Base-by-base conservation (phyloP, 306 rosid genomes). In the Glycine tomentella region DNA sequence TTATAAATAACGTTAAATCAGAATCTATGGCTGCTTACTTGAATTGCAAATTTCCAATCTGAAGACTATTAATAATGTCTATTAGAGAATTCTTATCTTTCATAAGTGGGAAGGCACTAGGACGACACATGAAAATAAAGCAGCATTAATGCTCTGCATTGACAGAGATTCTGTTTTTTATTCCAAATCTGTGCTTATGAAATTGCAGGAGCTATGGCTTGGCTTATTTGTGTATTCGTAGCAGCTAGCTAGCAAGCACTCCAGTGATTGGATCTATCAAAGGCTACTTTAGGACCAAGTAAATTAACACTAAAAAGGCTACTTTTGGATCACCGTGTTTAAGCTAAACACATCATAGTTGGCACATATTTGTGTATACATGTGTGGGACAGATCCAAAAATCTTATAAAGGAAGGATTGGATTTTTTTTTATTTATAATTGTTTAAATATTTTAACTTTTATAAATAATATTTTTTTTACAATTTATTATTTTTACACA, bases 291-390 rank as follows among this genome's bases (percentile, higher is more conserved):
- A 50, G 76, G 72, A 68, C 17, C 56, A 57, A 57, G 49, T 51
- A 81, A 75, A 75, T 66, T 45, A 61, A 65, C 25, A 61, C 80
- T 75, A 61, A 5, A 75, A 75, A 67, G 55, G 14, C 8, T 16
- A 70, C 59, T 46, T 79, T 64, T 79, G 81, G 81, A 74, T 63
- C 75, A 74, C 80, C 67, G 3, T 15, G 82, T 40, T 69, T 15
- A 78, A 34, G 40, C 66, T 4, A 20, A 20, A 59, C 66, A 59
- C 40, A 25, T 59, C 40, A 9, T 25, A 31, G 6, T 11, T 20
- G n/a, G 14, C 65, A 17, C n/a, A 59, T 20, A 9, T 59, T 56
- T 7, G 7, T 56, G 33, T 3, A 4, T 59, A 59, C 25, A 9
- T 25, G 12, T 20, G 64, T 17, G 13, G 36, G n/a, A n/a, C n/a